These are phyloP conservation scores for Aspergillus kassunensis DNA, from an alignment of 495 filamentous ascomycete species.

Conservation along the genomic window DNA sequence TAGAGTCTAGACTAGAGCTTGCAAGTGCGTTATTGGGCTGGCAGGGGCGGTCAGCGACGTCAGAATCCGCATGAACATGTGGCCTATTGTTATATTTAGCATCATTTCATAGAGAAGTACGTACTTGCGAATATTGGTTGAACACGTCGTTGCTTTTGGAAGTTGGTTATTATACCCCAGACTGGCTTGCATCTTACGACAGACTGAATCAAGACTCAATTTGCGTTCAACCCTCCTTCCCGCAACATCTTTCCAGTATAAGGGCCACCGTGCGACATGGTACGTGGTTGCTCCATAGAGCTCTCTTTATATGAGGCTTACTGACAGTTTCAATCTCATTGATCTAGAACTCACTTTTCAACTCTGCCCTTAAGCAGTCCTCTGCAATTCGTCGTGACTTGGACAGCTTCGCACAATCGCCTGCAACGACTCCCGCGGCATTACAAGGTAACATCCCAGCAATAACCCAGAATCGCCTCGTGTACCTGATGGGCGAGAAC, in stretches of 20 bases:
- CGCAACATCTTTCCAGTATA: neutral
- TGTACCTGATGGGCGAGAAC: neutral
- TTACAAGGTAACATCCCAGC: slow-evolving; percentile 49
- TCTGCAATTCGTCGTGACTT: slow-evolving; percentile 84
- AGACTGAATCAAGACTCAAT: neutral
- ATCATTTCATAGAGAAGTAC: no score
- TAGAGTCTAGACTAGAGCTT: neutral
- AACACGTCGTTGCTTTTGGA: slow-evolving; percentile 8
- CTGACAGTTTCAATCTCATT: neutral
- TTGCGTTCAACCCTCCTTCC: neutral
- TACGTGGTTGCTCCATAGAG: neutral
- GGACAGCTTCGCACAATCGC: slow-evolving; percentile 62
- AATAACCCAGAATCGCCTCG: neutral
- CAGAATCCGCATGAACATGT: slow-evolving; percentile 39
- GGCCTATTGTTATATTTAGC: slow-evolving; percentile 24
- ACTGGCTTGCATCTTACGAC: neutral
- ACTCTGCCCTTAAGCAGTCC: slow-evolving; percentile 90
- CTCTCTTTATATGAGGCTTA: neutral
- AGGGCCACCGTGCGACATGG: slow-evolving; percentile 15
- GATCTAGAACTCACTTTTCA: slow-evolving; percentile 82
- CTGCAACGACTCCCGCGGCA: slow-evolving; percentile 57
- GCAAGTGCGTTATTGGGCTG: neutral
- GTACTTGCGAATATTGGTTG: neutral
- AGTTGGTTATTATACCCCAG: neutral
- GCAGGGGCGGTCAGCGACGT: slow-evolving; percentile 38